A percentile compares a stretch with the other conserved stretches of the same genome.
These are phyloP conservation scores for Scheffersomyces cryptocercus DNA, from an alignment of 1,139 yeast species.

Conservation along the genomic window DNA sequence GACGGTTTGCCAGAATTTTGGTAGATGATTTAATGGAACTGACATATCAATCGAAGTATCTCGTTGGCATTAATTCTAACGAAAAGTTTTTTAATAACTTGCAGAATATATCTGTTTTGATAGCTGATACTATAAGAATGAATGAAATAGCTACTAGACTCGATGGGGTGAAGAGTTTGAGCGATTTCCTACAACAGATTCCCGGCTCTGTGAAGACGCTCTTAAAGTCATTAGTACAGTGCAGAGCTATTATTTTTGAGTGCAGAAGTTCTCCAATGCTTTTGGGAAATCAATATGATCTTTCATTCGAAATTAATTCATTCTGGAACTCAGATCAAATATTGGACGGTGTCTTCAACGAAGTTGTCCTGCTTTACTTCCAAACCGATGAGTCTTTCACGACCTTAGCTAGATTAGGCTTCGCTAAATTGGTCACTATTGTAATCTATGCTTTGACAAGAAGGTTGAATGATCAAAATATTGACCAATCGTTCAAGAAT, in stretches of 20 bases:
- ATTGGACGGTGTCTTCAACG: conserved; percentile 37
- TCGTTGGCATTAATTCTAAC: conserved; percentile 13
- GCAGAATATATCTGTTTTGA: conserved; percentile 26
- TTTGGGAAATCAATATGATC: conserved; percentile 14
- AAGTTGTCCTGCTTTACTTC: conserved; percentile 39
- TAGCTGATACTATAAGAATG: conserved; percentile 61
- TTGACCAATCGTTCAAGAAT: not conserved
- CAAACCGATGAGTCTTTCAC: conserved; percentile 47
- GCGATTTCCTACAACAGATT: conserved; percentile 33
- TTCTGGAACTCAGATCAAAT: conserved; percentile 27
- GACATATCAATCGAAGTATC: conserved; percentile 12
- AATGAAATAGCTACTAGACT: conserved; percentile 55
- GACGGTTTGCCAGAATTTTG: not conserved
- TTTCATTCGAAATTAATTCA: conserved; percentile 15
- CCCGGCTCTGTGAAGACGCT: conserved; percentile 35
- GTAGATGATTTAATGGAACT: not conserved
- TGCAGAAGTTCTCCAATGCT: conserved; percentile 16
- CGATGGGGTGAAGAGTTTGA: conserved; percentile 34
- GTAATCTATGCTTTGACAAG: conserved; percentile 20
- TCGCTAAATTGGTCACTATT: conserved; percentile 28
- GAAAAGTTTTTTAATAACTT: conserved; percentile 21
- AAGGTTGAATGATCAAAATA: conserved; percentile 3
- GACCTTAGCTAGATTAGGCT: conserved; percentile 32
- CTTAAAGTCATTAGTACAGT: conserved; percentile 40
- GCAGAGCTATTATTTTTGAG: conserved; percentile 25